Evolutionary conservation across 805 yeast genomes (phyloP).

Genomic region (Wickerhamomyces ciferrii): DNA sequence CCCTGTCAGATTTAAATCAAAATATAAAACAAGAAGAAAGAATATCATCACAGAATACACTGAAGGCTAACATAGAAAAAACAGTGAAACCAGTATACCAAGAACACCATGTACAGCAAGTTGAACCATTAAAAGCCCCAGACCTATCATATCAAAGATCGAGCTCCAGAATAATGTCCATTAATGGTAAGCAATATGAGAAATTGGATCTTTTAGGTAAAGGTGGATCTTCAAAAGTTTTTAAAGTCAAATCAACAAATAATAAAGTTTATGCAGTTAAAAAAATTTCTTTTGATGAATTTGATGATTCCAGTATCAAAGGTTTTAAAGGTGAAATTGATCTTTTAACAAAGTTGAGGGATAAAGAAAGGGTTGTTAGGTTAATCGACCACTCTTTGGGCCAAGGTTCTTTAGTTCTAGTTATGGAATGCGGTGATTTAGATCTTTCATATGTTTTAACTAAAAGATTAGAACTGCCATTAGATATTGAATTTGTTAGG

Average conservation of each 20-base stretch:
- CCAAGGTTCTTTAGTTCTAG: slow-evolving; percentile 58
- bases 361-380: slow-evolving; percentile 69
- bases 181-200: slow-evolving; percentile 65
- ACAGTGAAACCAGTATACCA: slow-evolving; percentile 5
- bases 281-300: slow-evolving; percentile 73
- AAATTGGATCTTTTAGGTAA: slow-evolving; percentile 76
- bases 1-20: slow-evolving; percentile 9
- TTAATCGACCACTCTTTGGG: slow-evolving; percentile 69
- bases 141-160: slow-evolving; percentile 12
- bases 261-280: slow-evolving; percentile 73
- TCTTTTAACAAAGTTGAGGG: slow-evolving; percentile 52
- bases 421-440: slow-evolving; percentile 94
- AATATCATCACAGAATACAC: slow-evolving; percentile 1
- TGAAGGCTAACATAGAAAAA: slow-evolving; percentile 1
- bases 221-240: slow-evolving; percentile 92
- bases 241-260: slow-evolving; percentile 58
- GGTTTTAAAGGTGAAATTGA: slow-evolving; percentile 92
- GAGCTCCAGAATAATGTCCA: slow-evolving; percentile 23
- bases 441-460: slow-evolving; percentile 81
- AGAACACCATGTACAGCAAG: slow-evolving; percentile 13
- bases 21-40: neutral
- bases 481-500: slow-evolving; percentile 73
- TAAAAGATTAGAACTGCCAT: slow-evolving; percentile 40
- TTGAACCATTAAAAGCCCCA: slow-evolving; percentile 19
- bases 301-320: slow-evolving; percentile 64